Evolutionary conservation across 257 asterid genomes (phyloP), one percentile per base, ranked within the genome.

Genomic region (Jasminum sambac): DNA sequence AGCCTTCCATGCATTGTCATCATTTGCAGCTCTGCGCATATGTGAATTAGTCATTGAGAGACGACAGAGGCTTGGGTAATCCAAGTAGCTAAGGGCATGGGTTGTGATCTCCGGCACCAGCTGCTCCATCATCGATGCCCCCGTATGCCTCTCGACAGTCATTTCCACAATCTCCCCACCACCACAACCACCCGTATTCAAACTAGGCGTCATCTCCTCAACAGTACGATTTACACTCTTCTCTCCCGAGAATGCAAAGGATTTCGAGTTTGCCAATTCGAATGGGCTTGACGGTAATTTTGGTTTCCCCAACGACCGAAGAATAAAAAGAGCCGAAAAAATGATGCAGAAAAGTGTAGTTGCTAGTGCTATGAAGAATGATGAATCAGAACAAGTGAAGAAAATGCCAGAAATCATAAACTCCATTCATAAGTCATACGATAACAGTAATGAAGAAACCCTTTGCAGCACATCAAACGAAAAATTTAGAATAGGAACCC

Each of bases 41-140:
- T 84, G 89, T 0, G 99, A 95, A 84, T 90, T 95, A 2, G 99
- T 95, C 97, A 95, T 95, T 1, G 99, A 91, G 67, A 95, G 96
- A 50, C 99, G 79, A 73, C 99, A 95, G 11, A 95, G 87, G 74
- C 99, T 95, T 11, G 91, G 96, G 78, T 79, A 92, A 77, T 95
- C 99, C 95, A 95, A 86, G 80, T 88, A 95, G 78, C 98, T 90
- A 63, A 95, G 82, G 39, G 98, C 97, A 72, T 95, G 98, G 0
- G 98, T 88, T 4, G 96, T 92, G 83, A 95, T 92, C 89, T 95
- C 99, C 76, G 99, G 99, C 79, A 95, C 97, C 83, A 95, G 68
- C 76, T 90, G 98, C 84, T 95, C 99, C 97, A 95, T 95, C 98
- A 95, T 95, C 68, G 99, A 92, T 17, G 92, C 92, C 63, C 95